Conservation (phyloP, 768 basidiomycete species). For the Auricularia heimuer region DNA sequence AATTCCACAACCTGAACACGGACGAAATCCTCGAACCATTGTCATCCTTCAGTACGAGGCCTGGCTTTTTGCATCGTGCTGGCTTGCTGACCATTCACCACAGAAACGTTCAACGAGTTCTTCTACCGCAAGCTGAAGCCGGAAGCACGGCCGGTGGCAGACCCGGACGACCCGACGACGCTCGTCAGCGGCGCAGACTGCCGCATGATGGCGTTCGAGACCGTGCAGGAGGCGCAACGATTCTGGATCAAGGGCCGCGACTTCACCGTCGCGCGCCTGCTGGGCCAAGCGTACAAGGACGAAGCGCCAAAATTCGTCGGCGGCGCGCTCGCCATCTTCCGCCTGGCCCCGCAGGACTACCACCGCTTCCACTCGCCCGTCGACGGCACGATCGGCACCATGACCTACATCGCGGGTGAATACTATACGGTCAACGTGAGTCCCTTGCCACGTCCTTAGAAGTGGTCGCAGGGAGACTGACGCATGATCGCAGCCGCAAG, state of each 20-base stretch:
- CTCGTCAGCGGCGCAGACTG: conserved; percentile 91
- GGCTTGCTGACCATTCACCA: not conserved
- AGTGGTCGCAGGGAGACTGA: not conserved
- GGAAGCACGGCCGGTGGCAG: conserved; percentile 64
- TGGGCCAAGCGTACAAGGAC: conserved; percentile 68
- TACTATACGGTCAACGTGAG: conserved; percentile 93
- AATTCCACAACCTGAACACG: conserved; percentile 78
- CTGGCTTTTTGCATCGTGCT: not conserved
- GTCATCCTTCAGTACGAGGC: conserved; percentile 63
- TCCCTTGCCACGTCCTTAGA: conserved; percentile 7
- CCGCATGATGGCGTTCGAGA: conserved; percentile 90
- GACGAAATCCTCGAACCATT: conserved; percentile 78
- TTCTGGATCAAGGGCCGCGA: conserved; percentile 98
- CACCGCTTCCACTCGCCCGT: conserved; percentile 89
- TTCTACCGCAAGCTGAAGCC: conserved; percentile 89
- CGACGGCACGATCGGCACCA: conserved; percentile 71
- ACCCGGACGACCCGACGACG: conserved; percentile 61
- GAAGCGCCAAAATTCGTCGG: conserved; percentile 64
- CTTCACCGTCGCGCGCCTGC: conserved; percentile 68
- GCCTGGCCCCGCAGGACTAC: conserved; percentile 90
- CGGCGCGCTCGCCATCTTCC: conserved; percentile 82
- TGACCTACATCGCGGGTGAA: conserved; percentile 78
- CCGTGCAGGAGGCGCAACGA: conserved; percentile 71
- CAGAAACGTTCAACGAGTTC: conserved; percentile 90
- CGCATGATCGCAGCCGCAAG: conserved; percentile 58